Base-by-base conservation (phyloP, 2,329 filamentous ascomycete genomes). In the Diaporthe capsici region DNA sequence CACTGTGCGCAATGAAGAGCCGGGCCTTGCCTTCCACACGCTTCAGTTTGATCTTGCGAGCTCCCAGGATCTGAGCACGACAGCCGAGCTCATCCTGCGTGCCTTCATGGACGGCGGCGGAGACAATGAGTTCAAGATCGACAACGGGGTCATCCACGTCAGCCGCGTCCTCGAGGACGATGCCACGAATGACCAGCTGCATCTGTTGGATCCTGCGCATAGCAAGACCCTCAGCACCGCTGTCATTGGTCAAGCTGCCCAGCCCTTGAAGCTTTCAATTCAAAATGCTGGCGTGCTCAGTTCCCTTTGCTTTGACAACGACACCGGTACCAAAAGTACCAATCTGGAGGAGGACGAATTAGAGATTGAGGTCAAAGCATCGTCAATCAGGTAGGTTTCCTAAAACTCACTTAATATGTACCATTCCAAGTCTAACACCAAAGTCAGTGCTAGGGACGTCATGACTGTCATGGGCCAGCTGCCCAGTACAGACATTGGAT, bases 401-500 rank as follows among this genome's bases (percentile, higher is more conserved):
- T 22, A 17, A 34, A 57, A 2, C 28, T 31, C 28, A 28, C 2
- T 2, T 25, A 57, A 7, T 28, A 28, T 57, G 53, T 57, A 34
- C 28, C 22, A 22, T 34, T 9, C 34, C 28, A 31, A 34, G 13
- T 57, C 53, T 57, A 57, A 57, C 9, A 57, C 28, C 28, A 57
- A 34, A 34, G 28, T 2, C 53, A 57, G 53, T 57, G 53, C 53
- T 31, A 57, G 25, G 53, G 85, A 87, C 76, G 81, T 85, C 13
- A 80, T 86, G 67, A 79, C 82, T 3, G 82, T 83, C 8, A 78
- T 81, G 76, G 80, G 79, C 37, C 80, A 81, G 67, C 72, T 81
- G 12, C 76, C 78, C 13, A 72, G 72, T n/a, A 72, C 76, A 20
- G 78, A n/a, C 4, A 67, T 80, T 76, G 79, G 79, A 13, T 77